phyloP scores from a whole-genome alignment of 148 eudicot species.

The Nepenthes mirabilis region DNA sequence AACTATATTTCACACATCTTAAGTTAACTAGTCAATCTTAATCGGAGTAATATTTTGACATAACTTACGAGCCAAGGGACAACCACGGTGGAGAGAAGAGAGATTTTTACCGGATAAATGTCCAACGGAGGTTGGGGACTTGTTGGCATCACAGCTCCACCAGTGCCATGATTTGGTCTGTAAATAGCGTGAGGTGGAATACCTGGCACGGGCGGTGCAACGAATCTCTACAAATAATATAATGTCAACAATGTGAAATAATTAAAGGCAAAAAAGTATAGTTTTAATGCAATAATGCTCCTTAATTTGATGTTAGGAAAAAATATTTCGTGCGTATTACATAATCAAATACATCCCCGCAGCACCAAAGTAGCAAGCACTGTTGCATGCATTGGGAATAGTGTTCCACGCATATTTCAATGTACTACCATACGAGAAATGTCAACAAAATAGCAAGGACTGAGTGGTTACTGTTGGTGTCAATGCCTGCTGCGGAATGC shows the following conservation, averaged over 20 bases:
- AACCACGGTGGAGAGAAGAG: neutral
- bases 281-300: neutral
- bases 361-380: too few relatives aligned
- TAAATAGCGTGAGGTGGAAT: conserved; percentile 54
- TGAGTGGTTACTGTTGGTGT: conserved; percentile 26
- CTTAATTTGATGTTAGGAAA: neutral
- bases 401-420: too few relatives aligned
- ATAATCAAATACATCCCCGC: conserved; percentile 1
- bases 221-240: conserved; percentile 43
- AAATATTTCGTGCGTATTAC: neutral
- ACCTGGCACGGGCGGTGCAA: conserved; percentile 52
- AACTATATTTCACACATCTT: neutral
- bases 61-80: neutral
- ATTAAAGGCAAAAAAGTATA: neutral
- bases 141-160: conserved; percentile 16
- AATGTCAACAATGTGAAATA: neutral
- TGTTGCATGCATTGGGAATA: too few relatives aligned
- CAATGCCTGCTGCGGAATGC: conserved; percentile 26
- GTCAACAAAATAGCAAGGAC: neutral
- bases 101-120: conserved; percentile 49
- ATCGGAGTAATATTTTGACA: neutral
- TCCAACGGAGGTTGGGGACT: conserved; percentile 32
- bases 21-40: neutral
- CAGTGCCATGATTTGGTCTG: conserved; percentile 16
- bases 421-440: neutral